phyloP scores from a whole-genome alignment of 23 red algal species.

The Pyropia yezoensis region DNA sequence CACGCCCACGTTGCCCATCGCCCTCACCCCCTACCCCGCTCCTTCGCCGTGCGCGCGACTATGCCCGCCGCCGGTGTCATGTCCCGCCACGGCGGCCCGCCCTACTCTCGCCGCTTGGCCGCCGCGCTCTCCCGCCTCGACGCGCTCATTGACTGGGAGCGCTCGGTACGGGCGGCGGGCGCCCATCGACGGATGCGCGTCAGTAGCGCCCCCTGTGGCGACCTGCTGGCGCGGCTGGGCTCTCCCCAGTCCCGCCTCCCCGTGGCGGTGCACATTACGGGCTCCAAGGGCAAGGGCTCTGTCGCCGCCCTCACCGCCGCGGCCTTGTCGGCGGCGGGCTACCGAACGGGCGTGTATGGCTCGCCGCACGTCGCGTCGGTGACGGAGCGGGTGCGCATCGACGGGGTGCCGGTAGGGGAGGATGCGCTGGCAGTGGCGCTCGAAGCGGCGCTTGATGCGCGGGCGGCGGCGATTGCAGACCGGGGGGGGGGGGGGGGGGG shows the following conservation, averaged over 20 bases:
- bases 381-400: slow-evolving; percentile 81
- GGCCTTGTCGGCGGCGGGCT: slow-evolving; percentile 13
- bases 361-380: slow-evolving; percentile 93
- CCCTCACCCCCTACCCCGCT: no score
- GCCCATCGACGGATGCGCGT: slow-evolving; percentile 47
- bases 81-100: no score
- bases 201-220: slow-evolving; percentile 15
- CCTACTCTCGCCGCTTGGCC: slow-evolving; percentile 12
- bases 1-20: no score
- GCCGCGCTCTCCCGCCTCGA: slow-evolving; percentile 55
- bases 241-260: slow-evolving; percentile 41
- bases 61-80: no score
- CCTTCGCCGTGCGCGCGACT: no score
- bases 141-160: slow-evolving; percentile 87
- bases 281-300: slow-evolving; percentile 95
- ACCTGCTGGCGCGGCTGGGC: slow-evolving; percentile 59
- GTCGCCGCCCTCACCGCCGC: slow-evolving; percentile 56
- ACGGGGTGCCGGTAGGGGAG: slow-evolving; percentile 56
- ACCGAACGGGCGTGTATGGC: slow-evolving; percentile 53
- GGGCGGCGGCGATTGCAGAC: background rate
- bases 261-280: slow-evolving; percentile 71
- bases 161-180: slow-evolving; percentile 13
- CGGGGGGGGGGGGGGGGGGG: background rate
- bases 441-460: slow-evolving; percentile 27
- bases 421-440: slow-evolving; percentile 60